These are phyloP conservation scores for Melastoma malabathricum DNA, from an alignment of 345 rosid species.

Conservation along the genomic window DNA sequence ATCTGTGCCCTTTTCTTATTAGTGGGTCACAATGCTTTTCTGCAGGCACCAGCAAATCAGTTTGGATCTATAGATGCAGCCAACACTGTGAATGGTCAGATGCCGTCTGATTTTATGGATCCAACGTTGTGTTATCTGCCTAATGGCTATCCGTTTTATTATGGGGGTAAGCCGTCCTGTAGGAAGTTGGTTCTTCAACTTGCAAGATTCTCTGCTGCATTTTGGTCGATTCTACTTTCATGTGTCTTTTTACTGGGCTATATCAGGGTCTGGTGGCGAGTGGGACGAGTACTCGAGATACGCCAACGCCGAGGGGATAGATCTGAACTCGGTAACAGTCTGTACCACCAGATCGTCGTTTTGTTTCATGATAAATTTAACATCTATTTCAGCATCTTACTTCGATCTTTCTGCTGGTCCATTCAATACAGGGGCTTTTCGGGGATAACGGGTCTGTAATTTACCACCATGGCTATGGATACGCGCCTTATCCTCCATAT, in stretches of 20 bases:
- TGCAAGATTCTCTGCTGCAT: neutral
- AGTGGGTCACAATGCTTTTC: neutral
- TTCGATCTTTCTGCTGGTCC: neutral
- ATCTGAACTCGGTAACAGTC: slow-evolving; percentile 45
- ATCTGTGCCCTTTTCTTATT: neutral
- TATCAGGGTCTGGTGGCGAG: slow-evolving; percentile 40
- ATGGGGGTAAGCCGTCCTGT: slow-evolving; percentile 16
- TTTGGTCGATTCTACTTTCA: neutral
- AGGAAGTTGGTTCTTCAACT: neutral
- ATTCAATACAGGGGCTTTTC: slow-evolving; percentile 42
- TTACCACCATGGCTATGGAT: slow-evolving; percentile 63
- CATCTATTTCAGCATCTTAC: neutral
- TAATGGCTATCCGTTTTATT: slow-evolving; percentile 25
- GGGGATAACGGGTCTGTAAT: slow-evolving; percentile 70
- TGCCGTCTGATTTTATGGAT: slow-evolving; percentile 23
- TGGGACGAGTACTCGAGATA: slow-evolving; percentile 65
- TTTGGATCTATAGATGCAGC: slow-evolving; percentile 17
- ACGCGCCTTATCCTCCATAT: slow-evolving; percentile 57
- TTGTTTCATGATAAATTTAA: neutral
- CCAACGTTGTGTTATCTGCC: slow-evolving; percentile 25
- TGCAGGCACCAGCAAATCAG: slow-evolving; percentile 21
- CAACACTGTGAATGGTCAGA: slow-evolving; percentile 19
- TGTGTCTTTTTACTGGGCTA: slow-evolving; percentile 20
- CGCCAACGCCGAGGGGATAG: slow-evolving; percentile 50
- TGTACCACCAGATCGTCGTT: neutral